These are phyloP conservation scores for Mantamonas sphyraenae DNA, from an alignment of 78 protist genomes.

Conservation along the genomic window DNA sequence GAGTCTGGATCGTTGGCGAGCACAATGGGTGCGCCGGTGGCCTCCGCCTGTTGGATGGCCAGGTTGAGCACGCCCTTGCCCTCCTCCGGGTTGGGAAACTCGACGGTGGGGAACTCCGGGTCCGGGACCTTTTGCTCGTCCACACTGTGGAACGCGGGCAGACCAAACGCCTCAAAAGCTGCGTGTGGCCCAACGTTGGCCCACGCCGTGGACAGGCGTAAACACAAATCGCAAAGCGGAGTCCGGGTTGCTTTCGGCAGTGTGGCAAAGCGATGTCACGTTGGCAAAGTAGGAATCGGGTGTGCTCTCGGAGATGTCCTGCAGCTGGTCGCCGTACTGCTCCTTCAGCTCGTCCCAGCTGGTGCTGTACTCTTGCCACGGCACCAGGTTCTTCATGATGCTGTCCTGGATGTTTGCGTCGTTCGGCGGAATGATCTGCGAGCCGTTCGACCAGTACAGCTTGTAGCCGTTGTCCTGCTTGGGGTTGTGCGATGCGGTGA, in stretches of 20 bases:
- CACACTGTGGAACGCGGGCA: conserved; percentile 37
- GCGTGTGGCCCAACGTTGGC: conserved; percentile 44
- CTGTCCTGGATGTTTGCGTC: conserved; percentile 34
- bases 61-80: conserved; percentile 73
- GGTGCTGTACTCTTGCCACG: conserved; percentile 10
- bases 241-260: conserved; percentile 1
- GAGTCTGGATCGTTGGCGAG: conserved; percentile 99
- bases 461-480: conserved; percentile 98
- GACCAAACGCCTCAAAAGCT: conserved; percentile 41
- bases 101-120: conserved; percentile 93
- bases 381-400: conserved; percentile 35
- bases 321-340: too few relatives aligned
- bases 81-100: conserved; percentile 98
- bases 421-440: conserved; percentile 64
- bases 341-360: too few relatives aligned
- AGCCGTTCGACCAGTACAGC: conserved; percentile 95
- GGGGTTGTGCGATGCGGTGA: conserved; percentile 93
- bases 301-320: too few relatives aligned
- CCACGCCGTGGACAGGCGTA: conserved; percentile 98
- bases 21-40: conserved; percentile 40
- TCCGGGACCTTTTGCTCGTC: conserved; percentile 77
- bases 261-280: background rate
- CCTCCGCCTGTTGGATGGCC: conserved; percentile 74
- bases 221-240: conserved; percentile 38
- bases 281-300: background rate